A percentile compares a stretch with the other conserved stretches of the same genome.
These are phyloP conservation scores for Trichoderma sp. DNA, from an alignment of 2,329 filamentous ascomycete species.

Conservation along the genomic window DNA sequence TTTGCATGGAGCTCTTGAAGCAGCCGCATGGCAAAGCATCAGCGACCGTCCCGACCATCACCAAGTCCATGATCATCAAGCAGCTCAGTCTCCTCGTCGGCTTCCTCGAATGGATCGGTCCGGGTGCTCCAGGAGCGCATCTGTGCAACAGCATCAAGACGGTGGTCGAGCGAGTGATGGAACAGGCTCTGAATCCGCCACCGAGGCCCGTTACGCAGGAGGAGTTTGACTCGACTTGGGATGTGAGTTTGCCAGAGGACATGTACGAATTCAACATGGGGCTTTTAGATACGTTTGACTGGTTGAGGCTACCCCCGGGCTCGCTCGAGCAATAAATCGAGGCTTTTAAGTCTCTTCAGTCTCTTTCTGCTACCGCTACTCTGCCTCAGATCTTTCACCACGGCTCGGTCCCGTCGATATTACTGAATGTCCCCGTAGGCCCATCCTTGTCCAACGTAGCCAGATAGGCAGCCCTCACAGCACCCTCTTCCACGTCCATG, in stretches of 20 bases:
- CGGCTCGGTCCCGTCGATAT: slow-evolving; percentile 20
- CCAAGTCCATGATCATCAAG: slow-evolving; percentile 52
- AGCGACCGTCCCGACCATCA: slow-evolving; percentile 33
- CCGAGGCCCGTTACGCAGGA: not conserved
- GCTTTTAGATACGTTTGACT: slow-evolving; percentile 53
- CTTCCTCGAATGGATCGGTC: slow-evolving; percentile 52
- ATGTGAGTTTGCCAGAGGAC: slow-evolving; percentile 5
- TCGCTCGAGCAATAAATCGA: not conserved
- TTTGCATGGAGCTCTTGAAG: slow-evolving; percentile 52
- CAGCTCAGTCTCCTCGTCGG: slow-evolving; percentile 53
- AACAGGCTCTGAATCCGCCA: slow-evolving; percentile 41
- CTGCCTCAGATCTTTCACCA: not conserved
- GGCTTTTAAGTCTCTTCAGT: no score
- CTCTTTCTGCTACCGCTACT: no score
- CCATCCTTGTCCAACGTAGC: slow-evolving; percentile 13
- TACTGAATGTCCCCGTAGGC: slow-evolving; percentile 18
- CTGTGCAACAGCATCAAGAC: slow-evolving; percentile 46
- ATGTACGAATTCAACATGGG: slow-evolving; percentile 49
- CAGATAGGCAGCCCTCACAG: slow-evolving; percentile 13
- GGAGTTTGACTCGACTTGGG: slow-evolving; percentile 18
- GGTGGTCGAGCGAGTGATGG: slow-evolving; percentile 49
- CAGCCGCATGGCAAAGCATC: not conserved
- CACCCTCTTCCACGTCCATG: slow-evolving; percentile 21
- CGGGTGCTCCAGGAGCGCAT: slow-evolving; percentile 49
- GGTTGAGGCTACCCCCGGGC: slow-evolving; percentile 38